phyloP scores from a whole-genome alignment of 2,329 filamentous ascomycete species.

The Verticillium longisporum region DNA sequence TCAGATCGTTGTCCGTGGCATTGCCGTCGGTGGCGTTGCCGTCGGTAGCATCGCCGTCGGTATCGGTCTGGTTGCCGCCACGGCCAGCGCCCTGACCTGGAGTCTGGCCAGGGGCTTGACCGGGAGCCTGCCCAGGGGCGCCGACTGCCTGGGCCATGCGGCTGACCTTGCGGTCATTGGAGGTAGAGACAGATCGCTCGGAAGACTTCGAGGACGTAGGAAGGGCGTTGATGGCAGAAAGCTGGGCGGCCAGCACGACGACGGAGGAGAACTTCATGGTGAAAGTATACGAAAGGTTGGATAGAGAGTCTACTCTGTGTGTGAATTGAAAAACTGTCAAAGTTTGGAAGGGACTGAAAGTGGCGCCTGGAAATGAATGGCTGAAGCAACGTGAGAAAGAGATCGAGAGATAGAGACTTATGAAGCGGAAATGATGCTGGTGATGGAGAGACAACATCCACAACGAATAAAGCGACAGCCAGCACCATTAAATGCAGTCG shows the following conservation, averaged over 20 bases:
- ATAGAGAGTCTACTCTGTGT: background rate
- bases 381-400: background rate
- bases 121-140: background rate
- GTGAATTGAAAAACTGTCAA: background rate
- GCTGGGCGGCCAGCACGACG: background rate
- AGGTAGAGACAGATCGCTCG: background rate
- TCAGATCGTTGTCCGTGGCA: background rate
- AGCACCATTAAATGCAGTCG: background rate
- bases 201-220: background rate
- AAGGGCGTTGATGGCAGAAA: background rate
- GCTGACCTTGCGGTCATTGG: background rate
- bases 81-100: slow-evolving; percentile 8
- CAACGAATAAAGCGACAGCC: background rate
- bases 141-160: background rate
- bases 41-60: background rate
- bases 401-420: background rate
- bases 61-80: background rate
- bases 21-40: background rate
- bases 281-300: background rate
- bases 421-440: background rate
- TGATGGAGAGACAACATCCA: background rate
- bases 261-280: background rate
- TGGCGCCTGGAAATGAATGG: background rate
- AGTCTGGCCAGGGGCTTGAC: background rate
- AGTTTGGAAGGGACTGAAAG: background rate